Base-by-base conservation (phyloP, 2,329 filamentous ascomycete genomes). In the Trichoderma breve region DNA sequence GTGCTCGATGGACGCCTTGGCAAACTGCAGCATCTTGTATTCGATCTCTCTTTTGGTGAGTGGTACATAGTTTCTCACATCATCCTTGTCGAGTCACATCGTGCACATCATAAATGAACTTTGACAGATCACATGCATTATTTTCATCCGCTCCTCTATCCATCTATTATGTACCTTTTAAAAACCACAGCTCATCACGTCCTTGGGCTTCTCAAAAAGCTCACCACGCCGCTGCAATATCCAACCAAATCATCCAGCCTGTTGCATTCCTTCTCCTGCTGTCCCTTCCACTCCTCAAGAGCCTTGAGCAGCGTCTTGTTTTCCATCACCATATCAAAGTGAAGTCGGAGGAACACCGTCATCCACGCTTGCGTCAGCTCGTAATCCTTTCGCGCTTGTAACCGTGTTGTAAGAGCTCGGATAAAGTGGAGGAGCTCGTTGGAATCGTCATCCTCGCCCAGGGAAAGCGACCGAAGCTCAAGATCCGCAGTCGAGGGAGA, bases 281-380 rank as follows among this genome's bases (percentile, higher is more conserved):
- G 89, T 32, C 81, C 82, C 80, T 91, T 91, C 93, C 94, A 98
- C 76, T 87, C 86, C 67, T 82, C 81, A 73, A 98, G 82, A 61
- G 88, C 89, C 1, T 81, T 83, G 60, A 90, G 84, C 15, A 95
- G 80, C 34, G 80, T 77, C 74, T 84, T 82, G 80, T 78, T 87
- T 78, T 83, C 85, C 82, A 84, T 84, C 55, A 88, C 81, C 47
- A 86, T 74, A 74, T 89, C 87, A 74, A 88, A 88, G 81, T 98
- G 95, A 53, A 97, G 84, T 62, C 91, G 89, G 72, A 99, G 80
- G 78, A 98, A 97, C 1, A 98, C 95, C 2, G 92, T 91, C 94
- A 99, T 98, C 95, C 96, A 99, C 0, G 94, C 94, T 81, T 98
- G 95, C 18, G 94, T 92, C 51, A 99, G 86, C 82, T 99, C 96